These are phyloP conservation scores for Monosporascus sp. DNA, from an alignment of 2,329 filamentous ascomycete genomes.

Conservation along the genomic window DNA sequence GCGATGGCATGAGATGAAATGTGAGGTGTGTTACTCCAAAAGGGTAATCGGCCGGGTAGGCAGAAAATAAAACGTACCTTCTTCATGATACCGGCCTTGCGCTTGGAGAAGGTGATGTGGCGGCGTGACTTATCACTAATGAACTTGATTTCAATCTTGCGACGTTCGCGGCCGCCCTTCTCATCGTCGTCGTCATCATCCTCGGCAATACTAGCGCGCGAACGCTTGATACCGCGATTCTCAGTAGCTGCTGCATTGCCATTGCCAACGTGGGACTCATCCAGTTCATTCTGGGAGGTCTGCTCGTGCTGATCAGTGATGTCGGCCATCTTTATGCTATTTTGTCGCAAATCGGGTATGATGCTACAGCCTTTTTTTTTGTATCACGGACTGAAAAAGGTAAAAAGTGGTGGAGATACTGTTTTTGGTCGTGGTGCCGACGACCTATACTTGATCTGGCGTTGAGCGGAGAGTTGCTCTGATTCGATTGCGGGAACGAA, in stretches of 20 bases:
- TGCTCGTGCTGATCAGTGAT: conserved; percentile 74
- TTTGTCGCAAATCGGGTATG: not conserved
- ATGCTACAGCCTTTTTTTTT: conserved; percentile 18
- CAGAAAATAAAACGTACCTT: conserved; percentile 62
- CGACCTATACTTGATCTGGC: conserved; percentile 63
- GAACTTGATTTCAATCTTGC: conserved; percentile 99
- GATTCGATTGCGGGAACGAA: conserved; percentile 29
- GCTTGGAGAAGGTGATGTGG: conserved; percentile 99
- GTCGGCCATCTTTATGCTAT: conserved; percentile 61
- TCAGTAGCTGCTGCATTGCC: conserved; percentile 61
- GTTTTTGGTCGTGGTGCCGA: conserved; percentile 60
- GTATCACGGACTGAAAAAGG: conserved; percentile 47
- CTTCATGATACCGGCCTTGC: conserved; percentile 99
- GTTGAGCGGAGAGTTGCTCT: conserved; percentile 44
- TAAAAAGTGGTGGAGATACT: conserved; percentile 56
- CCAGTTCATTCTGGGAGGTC: conserved; percentile 67
- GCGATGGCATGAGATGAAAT: too few relatives aligned
- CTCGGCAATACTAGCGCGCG: conserved; percentile 74
- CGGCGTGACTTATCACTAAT: conserved; percentile 99
- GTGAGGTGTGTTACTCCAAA: not conserved
- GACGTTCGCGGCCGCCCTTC: conserved; percentile 93
- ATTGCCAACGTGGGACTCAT: conserved; percentile 71
- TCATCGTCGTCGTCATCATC: conserved; percentile 98
- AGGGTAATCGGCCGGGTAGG: conserved; percentile 12
- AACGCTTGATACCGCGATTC: conserved; percentile 82